These are phyloP conservation scores for Colletotrichum godetiae DNA, from an alignment of 2,329 filamentous ascomycete genomes.

Conservation along the genomic window DNA sequence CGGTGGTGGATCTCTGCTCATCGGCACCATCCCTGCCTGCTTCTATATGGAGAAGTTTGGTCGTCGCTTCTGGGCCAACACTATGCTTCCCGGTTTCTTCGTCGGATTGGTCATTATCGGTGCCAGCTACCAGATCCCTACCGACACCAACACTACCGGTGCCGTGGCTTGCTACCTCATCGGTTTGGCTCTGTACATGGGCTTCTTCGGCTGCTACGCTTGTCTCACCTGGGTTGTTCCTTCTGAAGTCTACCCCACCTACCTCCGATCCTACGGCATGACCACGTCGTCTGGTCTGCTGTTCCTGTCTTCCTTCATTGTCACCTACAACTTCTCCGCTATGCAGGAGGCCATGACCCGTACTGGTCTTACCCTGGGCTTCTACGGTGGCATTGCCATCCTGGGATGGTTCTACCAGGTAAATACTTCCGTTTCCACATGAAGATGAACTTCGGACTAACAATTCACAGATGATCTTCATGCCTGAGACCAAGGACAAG, in stretches of 20 bases:
- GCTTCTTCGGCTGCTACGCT: conserved; percentile 75
- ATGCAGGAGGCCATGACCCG: conserved; percentile 77
- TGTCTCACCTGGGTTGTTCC: conserved; percentile 75
- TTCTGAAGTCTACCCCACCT: conserved; percentile 78
- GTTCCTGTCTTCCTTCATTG: conserved; percentile 78
- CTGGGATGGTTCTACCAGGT: conserved; percentile 76
- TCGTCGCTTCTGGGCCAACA: conserved; percentile 79
- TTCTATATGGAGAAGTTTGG: conserved; percentile 79
- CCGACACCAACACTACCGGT: conserved; percentile 55
- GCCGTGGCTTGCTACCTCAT: conserved; percentile 73
- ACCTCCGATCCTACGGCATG: conserved; percentile 80
- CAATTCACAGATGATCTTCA: conserved; percentile 68
- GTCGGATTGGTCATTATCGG: conserved; percentile 76
- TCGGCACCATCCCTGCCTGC: conserved; percentile 76
- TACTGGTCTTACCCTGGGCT: conserved; percentile 75
- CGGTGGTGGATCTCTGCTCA: conserved; percentile 73
- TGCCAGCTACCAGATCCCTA: conserved; percentile 67
- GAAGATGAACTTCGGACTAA: not conserved
- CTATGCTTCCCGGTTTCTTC: conserved; percentile 79
- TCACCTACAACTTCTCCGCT: conserved; percentile 79
- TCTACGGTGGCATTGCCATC: conserved; percentile 79
- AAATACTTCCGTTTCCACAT: not conserved
- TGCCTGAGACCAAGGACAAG: conserved; percentile 80
- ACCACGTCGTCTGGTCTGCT: conserved; percentile 75
- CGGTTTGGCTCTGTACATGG: conserved; percentile 76